Evolutionary conservation across 331 rosid genomes (phyloP), one percentile per base, ranked within the genome.

Genomic region (Rosa hybrid): DNA sequence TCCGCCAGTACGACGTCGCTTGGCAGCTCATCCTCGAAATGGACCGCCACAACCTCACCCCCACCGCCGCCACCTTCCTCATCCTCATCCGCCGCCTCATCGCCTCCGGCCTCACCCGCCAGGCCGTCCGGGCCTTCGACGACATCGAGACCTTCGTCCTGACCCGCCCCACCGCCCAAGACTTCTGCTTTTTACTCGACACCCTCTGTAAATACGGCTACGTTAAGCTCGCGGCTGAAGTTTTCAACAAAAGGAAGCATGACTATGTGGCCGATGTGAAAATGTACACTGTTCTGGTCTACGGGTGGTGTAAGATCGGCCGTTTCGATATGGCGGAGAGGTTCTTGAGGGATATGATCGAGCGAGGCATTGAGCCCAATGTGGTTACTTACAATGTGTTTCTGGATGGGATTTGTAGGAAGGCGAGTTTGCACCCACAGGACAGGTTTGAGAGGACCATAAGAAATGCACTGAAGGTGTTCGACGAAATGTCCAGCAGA

Each of bases 281-380:
- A 78, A 82, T 88, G 81, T 94, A 88, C 81, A 92, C 98, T 2
- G 82, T 89, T 81, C 81, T 94, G 88, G 79, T 94, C 0, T 89
- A 84, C 38, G 98, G 98, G 25, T 94, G 98, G 97, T 94, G 98
- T 67, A 94, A 92, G 77, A 50, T 92, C 20, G 88, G 94, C 13
- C 78, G 92, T 7, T 74, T 88, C n/a, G 81, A 88, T 11, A 88
- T 81, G 84, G 97, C 86, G 0, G 83, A 84, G 74, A 81, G 87
- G 75, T 89, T 94, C 74, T 70, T 94, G 64, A 74, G 63, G 0
- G 97, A 94, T 81, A 94, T 94, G 98, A 78, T 84, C 59, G 83
- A 75, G 75, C 79, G 39, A 0, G 88, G 98, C 12, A 68, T 92
- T 48, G 97, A 94, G 76, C 92, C 98, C 7, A 94, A 89, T 75